Evolutionary conservation across 208 protist species (phyloP).

Genomic region (Tetramitus jugosus): DNA sequence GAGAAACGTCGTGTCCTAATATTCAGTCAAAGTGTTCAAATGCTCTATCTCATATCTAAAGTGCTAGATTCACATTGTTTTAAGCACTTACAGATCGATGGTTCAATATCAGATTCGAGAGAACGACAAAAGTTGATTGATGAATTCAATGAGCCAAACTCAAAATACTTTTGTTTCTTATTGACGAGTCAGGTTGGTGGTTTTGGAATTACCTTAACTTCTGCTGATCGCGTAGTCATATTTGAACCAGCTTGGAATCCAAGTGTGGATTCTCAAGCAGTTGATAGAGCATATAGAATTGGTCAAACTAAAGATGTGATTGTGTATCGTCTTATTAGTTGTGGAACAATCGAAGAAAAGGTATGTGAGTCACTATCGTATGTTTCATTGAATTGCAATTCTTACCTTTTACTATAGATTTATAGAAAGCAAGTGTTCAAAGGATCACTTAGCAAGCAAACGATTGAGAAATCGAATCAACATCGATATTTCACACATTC

Average conservation of each 20-base stretch:
- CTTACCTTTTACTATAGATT: no score
- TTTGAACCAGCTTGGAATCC: conserved; percentile 95
- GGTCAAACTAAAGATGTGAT: conserved; percentile 89
- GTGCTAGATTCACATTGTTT: background rate
- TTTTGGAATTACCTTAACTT: conserved; percentile 88
- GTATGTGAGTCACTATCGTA: no score
- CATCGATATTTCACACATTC: background rate
- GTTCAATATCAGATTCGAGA: background rate
- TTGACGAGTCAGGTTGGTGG: conserved; percentile 92
- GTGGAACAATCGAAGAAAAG: conserved; percentile 94
- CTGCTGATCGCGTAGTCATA: conserved; percentile 87
- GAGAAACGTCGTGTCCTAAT: background rate
- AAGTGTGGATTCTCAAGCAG: conserved; percentile 85
- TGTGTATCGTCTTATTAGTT: conserved; percentile 85
- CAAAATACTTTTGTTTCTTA: conserved; percentile 68
- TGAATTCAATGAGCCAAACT: conserved; percentile 66
- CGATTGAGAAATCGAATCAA: background rate
- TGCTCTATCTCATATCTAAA: background rate
- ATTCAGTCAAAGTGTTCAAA: conserved; percentile 4
- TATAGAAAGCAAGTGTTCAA: conserved; percentile 95
- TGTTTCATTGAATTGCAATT: no score
- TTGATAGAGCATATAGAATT: conserved; percentile 92
- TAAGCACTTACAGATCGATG: conserved; percentile 13
- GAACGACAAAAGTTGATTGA: conserved; percentile 51
- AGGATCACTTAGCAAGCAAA: conserved; percentile 1